Conservation (phyloP, 2,329 filamentous ascomycete species). For the Ceratocystis papillata region DNA sequence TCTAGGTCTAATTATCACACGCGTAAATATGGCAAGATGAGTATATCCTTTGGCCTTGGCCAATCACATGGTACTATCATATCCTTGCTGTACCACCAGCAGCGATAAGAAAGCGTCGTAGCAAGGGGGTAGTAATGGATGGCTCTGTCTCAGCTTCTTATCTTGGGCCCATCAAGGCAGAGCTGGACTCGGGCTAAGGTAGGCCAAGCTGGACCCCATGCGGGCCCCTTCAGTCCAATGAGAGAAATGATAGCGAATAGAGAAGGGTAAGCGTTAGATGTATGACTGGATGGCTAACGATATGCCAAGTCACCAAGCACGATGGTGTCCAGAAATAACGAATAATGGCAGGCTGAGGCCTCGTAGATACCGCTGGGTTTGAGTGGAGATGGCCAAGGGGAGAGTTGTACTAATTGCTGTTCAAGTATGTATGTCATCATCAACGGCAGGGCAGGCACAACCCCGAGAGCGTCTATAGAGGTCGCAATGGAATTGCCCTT, state of each 20-base stretch:
- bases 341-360: no score
- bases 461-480: no score
- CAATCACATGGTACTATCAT: not conserved
- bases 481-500: not conserved
- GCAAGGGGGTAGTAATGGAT: not conserved
- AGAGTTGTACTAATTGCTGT: no score
- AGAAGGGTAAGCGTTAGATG: not conserved
- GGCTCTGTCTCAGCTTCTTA: constrained; percentile 8
- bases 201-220: not conserved
- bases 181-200: not conserved
- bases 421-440: not conserved
- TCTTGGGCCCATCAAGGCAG: not conserved
- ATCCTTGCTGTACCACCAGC: constrained; percentile 2
- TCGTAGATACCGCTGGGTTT: no score
- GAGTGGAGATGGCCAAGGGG: no score
- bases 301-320: no score
- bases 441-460: not conserved
- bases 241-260: not conserved
- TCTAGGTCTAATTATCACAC: not conserved
- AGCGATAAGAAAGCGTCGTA: not conserved
- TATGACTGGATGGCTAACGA: no score
- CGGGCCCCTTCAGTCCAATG: not conserved
- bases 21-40: not conserved
- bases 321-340: no score
- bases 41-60: not conserved